A percentile compares a stretch with the other conserved stretches of the same genome.
Evolutionary conservation across 257 asterid genomes (phyloP).

Genomic region (Fraxinus americana): DNA sequence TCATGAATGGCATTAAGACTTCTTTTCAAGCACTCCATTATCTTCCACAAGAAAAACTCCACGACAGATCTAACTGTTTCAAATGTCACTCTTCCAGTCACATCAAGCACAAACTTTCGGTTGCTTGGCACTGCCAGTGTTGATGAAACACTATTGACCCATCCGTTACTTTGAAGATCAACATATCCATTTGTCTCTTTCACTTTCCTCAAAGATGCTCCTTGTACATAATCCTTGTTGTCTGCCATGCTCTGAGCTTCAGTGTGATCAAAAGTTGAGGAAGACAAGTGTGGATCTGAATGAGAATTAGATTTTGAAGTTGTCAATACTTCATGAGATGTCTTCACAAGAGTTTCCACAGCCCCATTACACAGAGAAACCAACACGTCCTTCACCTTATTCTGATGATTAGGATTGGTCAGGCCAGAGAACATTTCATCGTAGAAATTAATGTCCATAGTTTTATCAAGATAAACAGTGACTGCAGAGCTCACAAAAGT

Average conservation of each 20-base stretch:
- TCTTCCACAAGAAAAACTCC: slow-evolving; percentile 65
- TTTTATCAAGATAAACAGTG: slow-evolving; percentile 84
- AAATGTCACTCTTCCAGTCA: slow-evolving; percentile 91
- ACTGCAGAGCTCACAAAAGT: slow-evolving; percentile 85
- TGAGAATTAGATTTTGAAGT: slow-evolving; percentile 49
- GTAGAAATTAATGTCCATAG: slow-evolving; percentile 78
- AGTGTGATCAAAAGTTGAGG: slow-evolving; percentile 36
- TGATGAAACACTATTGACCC: slow-evolving; percentile 78
- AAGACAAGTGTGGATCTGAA: slow-evolving; percentile 30
- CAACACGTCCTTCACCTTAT: slow-evolving; percentile 57
- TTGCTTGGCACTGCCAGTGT: slow-evolving; percentile 86
- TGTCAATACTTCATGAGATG: slow-evolving; percentile 84
- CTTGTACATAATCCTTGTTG: slow-evolving; percentile 35
- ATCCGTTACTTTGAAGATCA: slow-evolving; percentile 54
- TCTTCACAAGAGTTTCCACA: slow-evolving; percentile 84
- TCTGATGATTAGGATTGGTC: slow-evolving; percentile 90
- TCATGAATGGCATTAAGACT: slow-evolving; percentile 61
- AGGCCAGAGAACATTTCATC: slow-evolving; percentile 84
- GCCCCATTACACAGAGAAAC: slow-evolving; percentile 90
- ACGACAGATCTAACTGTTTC: slow-evolving; percentile 76
- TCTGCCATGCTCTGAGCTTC: slow-evolving; percentile 32
- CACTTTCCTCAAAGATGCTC: slow-evolving; percentile 29
- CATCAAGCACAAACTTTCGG: slow-evolving; percentile 76
- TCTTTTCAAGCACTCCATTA: slow-evolving; percentile 58
- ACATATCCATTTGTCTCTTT: slow-evolving; percentile 29